These are phyloP conservation scores for Pilaira anomala DNA, from an alignment of 192 early-diverging fungal genomes.

Conservation along the genomic window DNA sequence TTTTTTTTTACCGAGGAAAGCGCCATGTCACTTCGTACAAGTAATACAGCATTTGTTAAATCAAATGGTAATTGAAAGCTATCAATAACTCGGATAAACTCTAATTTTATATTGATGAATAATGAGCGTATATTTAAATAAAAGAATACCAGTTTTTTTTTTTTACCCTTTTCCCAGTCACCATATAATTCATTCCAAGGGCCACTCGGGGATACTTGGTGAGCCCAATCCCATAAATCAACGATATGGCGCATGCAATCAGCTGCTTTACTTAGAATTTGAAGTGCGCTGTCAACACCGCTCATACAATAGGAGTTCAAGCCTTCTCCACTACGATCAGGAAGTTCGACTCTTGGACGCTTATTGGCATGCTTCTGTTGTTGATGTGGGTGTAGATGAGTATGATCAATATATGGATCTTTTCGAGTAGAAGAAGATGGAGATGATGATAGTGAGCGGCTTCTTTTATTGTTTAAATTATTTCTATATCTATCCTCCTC, in stretches of 20 bases:
- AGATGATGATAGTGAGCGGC: neutral
- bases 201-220: neutral
- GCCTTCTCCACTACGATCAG: slow-evolving; percentile 13
- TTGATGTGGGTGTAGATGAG: neutral
- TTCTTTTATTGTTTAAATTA: neutral
- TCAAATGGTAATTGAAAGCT: slow-evolving; percentile 32
- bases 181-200: slow-evolving; percentile 6
- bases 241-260: slow-evolving; percentile 30
- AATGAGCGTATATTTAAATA: neutral
- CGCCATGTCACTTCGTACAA: slow-evolving; percentile 33
- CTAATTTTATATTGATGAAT: neutral
- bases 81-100: slow-evolving; percentile 22
- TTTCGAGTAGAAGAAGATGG: slow-evolving; percentile 1
- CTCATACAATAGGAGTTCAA: slow-evolving; percentile 21
- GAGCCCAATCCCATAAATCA: slow-evolving; percentile 26
- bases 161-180: slow-evolving; percentile 28
- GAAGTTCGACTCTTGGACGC: neutral
- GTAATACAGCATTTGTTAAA: slow-evolving; percentile 26
- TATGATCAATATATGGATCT: neutral
- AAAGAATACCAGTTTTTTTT: neutral
- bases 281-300: slow-evolving; percentile 26
- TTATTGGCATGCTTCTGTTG: neutral
- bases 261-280: slow-evolving; percentile 20
- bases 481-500: neutral
- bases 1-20: slow-evolving; percentile 24